phyloP scores from a whole-genome alignment of 179 eudicot species.

The Drosera spatulata region DNA sequence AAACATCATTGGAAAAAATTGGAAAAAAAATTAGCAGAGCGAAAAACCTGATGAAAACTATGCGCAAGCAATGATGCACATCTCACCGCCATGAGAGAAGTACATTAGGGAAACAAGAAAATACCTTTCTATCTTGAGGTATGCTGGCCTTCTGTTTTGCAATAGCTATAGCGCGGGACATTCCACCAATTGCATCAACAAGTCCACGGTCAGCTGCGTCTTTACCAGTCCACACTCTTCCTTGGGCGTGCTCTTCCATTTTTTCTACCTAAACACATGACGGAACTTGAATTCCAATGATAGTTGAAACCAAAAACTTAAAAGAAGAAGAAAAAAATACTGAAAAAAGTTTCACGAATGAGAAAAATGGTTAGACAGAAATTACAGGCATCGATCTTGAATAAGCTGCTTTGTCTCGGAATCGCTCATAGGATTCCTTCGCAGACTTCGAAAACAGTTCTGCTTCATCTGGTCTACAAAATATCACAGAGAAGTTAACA shows the following conservation, averaged over 20 bases:
- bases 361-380: not conserved
- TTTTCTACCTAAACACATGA: slow-evolving; percentile 40
- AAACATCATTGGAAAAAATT: too few relatives aligned
- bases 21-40: too few relatives aligned
- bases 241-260: slow-evolving; percentile 93
- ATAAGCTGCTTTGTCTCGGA: slow-evolving; percentile 84
- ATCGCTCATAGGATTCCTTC: slow-evolving; percentile 50
- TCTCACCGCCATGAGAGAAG: too few relatives aligned
- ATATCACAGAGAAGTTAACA: not conserved
- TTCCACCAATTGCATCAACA: slow-evolving; percentile 72
- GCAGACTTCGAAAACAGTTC: slow-evolving; percentile 83
- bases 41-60: too few relatives aligned
- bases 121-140: slow-evolving; percentile 57
- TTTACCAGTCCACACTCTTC: slow-evolving; percentile 87
- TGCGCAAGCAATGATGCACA: too few relatives aligned
- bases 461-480: slow-evolving; percentile 70
- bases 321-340: too few relatives aligned
- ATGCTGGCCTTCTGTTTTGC: slow-evolving; percentile 79
- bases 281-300: not conserved
- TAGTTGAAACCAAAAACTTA: too few relatives aligned
- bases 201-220: slow-evolving; percentile 75
- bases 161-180: slow-evolving; percentile 73
- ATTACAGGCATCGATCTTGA: slow-evolving; percentile 87
- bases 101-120: not conserved
- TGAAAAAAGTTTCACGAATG: too few relatives aligned